Evolutionary conservation across 2,329 filamentous ascomycete species (phyloP).

Genomic region (Beauveria scarabaeidicola): DNA sequence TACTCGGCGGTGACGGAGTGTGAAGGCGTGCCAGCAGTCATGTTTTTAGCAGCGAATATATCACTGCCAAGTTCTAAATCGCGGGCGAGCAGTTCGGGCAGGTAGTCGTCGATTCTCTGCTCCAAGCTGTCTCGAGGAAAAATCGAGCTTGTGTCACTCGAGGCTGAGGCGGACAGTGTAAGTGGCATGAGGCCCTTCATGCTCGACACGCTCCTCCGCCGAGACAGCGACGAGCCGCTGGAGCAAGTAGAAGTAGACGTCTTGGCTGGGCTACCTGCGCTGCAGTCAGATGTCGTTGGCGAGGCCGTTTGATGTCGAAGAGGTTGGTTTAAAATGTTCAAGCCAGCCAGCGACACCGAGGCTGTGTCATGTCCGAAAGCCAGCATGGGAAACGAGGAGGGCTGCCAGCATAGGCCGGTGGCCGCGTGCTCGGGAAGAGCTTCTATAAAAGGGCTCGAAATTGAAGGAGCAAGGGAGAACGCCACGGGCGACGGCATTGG

Average conservation of each 20-base stretch:
- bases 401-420: background rate
- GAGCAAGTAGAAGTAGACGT: constrained; percentile 2
- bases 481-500: background rate
- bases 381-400: constrained; percentile 8
- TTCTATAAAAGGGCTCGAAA: constrained; percentile 5
- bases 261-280: constrained; percentile 11
- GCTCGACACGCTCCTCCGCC: constrained; percentile 28
- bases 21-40: constrained; percentile 43
- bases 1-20: constrained; percentile 26
- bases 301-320: background rate
- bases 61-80: constrained; percentile 42
- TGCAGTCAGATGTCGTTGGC: background rate
- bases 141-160: constrained; percentile 17
- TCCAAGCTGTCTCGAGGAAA: constrained; percentile 21
- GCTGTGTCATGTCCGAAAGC: constrained; percentile 6
- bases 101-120: constrained; percentile 32
- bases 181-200: constrained; percentile 33
- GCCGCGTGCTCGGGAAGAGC: background rate
- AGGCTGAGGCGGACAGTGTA: constrained; percentile 23
- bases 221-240: constrained; percentile 14
- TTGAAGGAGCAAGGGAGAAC: background rate
- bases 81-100: constrained; percentile 47
- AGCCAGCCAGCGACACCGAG: constrained; percentile 8
- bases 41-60: constrained; percentile 40
- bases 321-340: constrained; percentile 5